phyloP scores from a whole-genome alignment of 1,139 yeast genomes.

The Pichia sp. region DNA sequence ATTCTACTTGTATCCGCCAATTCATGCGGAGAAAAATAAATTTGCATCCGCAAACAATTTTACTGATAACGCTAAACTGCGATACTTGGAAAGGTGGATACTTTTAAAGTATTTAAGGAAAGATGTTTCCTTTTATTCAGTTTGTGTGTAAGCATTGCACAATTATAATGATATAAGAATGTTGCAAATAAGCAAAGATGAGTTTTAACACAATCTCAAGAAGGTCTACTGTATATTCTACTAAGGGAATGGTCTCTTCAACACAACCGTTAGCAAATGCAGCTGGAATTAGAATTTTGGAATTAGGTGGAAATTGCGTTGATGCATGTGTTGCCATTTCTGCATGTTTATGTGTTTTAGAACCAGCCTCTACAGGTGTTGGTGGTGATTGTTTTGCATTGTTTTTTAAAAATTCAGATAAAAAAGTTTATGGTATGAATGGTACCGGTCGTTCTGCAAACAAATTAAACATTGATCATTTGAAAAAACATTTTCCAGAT shows the following conservation, averaged over 20 bases:
- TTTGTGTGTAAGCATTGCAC: no score
- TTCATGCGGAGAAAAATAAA: no score
- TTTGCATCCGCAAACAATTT: no score
- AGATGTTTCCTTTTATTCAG: no score
- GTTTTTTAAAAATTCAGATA: slow-evolving; percentile 45
- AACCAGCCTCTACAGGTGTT: slow-evolving; percentile 73
- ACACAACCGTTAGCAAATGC: slow-evolving; percentile 74
- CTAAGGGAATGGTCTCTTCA: slow-evolving; percentile 68
- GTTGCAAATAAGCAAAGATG: not conserved
- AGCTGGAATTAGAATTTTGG: slow-evolving; percentile 62
- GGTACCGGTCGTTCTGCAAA: slow-evolving; percentile 73
- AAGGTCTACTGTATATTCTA: slow-evolving; percentile 71
- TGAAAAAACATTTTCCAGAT: slow-evolving; percentile 33
- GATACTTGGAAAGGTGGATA: no score
- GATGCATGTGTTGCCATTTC: slow-evolving; percentile 77
- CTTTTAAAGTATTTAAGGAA: no score
- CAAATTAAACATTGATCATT: slow-evolving; percentile 43
- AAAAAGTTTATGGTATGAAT: slow-evolving; percentile 58
- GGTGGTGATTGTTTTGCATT: slow-evolving; percentile 80
- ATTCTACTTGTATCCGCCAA: no score
- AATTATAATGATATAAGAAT: no score
- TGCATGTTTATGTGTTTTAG: slow-evolving; percentile 66
- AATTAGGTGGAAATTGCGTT: slow-evolving; percentile 73
- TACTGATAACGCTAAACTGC: no score
- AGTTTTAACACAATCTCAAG: slow-evolving; percentile 39